phyloP scores from a whole-genome alignment of 208 protist genomes.

The Acanthamoeba culbertsoni region DNA sequence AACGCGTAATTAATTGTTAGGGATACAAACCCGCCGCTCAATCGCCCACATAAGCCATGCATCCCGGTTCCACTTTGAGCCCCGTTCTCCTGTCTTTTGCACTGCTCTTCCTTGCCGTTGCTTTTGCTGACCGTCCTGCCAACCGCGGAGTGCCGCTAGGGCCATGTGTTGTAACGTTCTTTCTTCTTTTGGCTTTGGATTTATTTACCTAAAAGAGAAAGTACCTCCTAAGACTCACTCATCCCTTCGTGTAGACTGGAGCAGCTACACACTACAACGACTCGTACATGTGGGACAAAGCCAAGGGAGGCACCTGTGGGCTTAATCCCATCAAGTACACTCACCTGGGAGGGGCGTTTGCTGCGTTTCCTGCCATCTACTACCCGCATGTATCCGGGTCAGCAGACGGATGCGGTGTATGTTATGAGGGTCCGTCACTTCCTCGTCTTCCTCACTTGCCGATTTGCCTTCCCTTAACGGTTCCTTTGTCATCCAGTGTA shows the following conservation, averaged over 20 bases:
- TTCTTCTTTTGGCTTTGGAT: not conserved
- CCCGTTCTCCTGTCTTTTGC: too few species aligned
- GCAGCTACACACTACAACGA: not conserved
- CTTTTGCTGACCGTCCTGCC: not conserved
- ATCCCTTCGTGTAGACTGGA: not conserved
- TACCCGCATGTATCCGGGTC: not conserved
- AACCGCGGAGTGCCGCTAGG: not conserved
- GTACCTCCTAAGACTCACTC: not conserved
- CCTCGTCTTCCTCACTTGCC: not conserved
- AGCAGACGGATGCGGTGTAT: not conserved
- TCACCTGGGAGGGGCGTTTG: not conserved
- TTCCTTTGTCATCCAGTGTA: not conserved
- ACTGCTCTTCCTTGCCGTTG: not conserved
- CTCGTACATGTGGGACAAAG: not conserved
- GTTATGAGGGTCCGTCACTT: not conserved
- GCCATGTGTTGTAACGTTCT: not conserved
- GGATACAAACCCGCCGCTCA: too few species aligned
- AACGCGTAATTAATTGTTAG: too few species aligned
- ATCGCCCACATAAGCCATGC: too few species aligned
- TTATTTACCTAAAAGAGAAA: not conserved
- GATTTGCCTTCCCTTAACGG: not conserved
- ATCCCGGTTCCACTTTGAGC: too few species aligned
- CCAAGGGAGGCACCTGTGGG: not conserved
- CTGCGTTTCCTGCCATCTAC: not conserved
- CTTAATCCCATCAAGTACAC: constrained; percentile 1